phyloP scores from a whole-genome alignment of 441 rosid genomes.

The Populus tomentosa region DNA sequence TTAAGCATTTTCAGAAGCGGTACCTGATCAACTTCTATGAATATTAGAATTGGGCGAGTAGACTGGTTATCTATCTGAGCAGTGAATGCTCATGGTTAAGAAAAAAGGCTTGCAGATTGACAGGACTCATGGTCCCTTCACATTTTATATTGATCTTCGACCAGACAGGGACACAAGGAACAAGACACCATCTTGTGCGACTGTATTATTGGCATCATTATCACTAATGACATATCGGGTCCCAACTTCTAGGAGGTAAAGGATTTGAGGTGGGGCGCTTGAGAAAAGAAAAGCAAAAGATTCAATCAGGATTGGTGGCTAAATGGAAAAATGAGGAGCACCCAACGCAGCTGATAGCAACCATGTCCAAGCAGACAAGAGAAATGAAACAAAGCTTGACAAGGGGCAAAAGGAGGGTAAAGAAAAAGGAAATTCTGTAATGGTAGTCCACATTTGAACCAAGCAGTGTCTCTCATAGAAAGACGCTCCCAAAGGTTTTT shows the following conservation, averaged over 20 bases:
- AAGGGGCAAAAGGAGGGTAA: background rate
- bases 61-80: background rate
- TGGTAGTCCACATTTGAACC: conserved; percentile 1
- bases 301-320: background rate
- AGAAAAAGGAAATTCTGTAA: background rate
- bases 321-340: background rate
- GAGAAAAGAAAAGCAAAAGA: conserved; percentile 11
- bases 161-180: background rate
- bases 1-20: background rate
- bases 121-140: background rate
- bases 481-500: conserved; percentile 3
- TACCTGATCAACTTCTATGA: background rate
- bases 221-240: background rate
- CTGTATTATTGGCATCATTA: background rate
- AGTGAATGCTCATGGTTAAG: background rate
- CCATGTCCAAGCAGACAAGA: background rate
- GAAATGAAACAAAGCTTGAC: background rate
- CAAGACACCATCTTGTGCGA: background rate
- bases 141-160: background rate
- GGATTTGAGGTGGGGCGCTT: background rate
- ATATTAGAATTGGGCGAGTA: background rate
- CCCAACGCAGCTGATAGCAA: conserved; percentile 3
- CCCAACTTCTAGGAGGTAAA: background rate
- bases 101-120: background rate
- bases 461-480: background rate